Evolutionary conservation across 352 stramenopile genomes (phyloP).

Genomic region (Phytophthora crassamura): DNA sequence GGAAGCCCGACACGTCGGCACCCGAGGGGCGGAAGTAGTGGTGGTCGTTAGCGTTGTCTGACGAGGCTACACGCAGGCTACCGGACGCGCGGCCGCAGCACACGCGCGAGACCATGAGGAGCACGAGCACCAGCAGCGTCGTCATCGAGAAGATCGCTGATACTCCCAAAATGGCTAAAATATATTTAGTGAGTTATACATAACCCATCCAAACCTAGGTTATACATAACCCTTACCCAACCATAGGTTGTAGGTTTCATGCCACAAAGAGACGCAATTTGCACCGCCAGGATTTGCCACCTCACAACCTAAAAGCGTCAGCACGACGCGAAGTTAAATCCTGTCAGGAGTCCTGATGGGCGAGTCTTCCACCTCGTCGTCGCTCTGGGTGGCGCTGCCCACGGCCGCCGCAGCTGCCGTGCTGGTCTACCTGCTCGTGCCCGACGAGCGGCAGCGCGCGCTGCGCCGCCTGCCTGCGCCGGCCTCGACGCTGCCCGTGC

Average conservation of each 20-base stretch:
- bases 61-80: not conserved
- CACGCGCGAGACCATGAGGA: conserved; percentile 17
- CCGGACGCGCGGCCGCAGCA: not conserved
- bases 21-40: conserved; percentile 51
- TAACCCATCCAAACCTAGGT: no score
- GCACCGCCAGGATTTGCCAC: not conserved
- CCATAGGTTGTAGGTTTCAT: no score
- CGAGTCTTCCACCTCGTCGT: conserved; percentile 11
- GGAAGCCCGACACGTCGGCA: conserved; percentile 51
- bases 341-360: not conserved
- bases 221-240: no score
- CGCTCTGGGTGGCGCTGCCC: conserved; percentile 24
- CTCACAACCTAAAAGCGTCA: not conserved
- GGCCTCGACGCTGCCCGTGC: conserved; percentile 43
- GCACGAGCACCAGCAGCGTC: not conserved
- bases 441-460: conserved; percentile 33
- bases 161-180: not conserved
- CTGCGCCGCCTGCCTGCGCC: conserved; percentile 39
- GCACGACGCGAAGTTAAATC: no score
- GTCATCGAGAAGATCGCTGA: not conserved
- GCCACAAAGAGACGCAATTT: not conserved
- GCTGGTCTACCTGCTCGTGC: conserved; percentile 31
- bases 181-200: no score
- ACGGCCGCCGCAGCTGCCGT: conserved; percentile 23
- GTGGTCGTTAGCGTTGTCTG: conserved; percentile 15